A percentile compares a stretch with the other conserved stretches of the same genome.
Evolutionary conservation across 305 asterid genomes (phyloP).

Genomic region (Stenogyne calaminthoides): DNA sequence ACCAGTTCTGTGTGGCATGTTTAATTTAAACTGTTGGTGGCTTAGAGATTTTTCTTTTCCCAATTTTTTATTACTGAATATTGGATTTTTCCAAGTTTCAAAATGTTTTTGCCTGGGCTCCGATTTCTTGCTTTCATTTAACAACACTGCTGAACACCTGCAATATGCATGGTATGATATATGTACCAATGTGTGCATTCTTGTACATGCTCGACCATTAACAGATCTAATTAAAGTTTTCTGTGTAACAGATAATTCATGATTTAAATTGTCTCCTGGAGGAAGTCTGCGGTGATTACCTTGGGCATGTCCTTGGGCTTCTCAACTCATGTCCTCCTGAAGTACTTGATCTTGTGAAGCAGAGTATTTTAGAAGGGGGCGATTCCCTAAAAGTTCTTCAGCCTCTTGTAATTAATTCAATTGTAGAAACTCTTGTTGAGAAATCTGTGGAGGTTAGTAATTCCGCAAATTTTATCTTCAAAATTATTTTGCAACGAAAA

Average conservation of each 20-base stretch:
- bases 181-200: background rate
- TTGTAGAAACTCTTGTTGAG: slow-evolving; percentile 74
- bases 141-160: background rate
- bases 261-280: slow-evolving; percentile 66
- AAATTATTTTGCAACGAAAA: background rate
- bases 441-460: slow-evolving; percentile 77
- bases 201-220: background rate
- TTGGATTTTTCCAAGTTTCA: background rate
- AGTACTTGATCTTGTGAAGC: slow-evolving; percentile 82
- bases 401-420: slow-evolving; percentile 68
- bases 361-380: slow-evolving; percentile 81
- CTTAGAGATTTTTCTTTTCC: background rate
- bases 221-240: slow-evolving; percentile 21
- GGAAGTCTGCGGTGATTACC: slow-evolving; percentile 75
- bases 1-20: background rate
- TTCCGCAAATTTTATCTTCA: slow-evolving; percentile 36
- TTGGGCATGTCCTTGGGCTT: slow-evolving; percentile 65
- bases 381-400: slow-evolving; percentile 69
- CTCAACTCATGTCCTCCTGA: slow-evolving; percentile 74
- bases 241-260: slow-evolving; percentile 67
- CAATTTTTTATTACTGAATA: background rate
- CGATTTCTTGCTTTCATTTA: slow-evolving; percentile 12
- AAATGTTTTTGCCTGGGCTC: background rate
- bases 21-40: background rate
- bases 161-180: slow-evolving; percentile 22